These are phyloP conservation scores for Polyplosphaeria fusca DNA, from an alignment of 495 filamentous ascomycete species.

Conservation along the genomic window DNA sequence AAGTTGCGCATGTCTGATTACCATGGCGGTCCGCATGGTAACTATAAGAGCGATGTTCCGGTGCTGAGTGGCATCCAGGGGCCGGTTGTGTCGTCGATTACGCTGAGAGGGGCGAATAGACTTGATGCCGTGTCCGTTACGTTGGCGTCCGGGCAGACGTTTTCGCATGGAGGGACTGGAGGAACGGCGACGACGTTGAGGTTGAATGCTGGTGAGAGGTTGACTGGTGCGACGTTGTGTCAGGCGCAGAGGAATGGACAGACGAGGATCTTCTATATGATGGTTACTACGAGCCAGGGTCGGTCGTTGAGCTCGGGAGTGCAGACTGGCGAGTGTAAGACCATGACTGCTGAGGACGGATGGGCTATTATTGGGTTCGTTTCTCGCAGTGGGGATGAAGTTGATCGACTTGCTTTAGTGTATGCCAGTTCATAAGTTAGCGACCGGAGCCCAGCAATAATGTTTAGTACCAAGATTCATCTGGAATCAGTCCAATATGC, in stretches of 20 bases:
- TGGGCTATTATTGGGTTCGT: slow-evolving; percentile 58
- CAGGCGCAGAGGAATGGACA: slow-evolving; percentile 48
- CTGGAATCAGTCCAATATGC: too few relatives aligned
- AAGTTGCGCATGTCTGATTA: slow-evolving; percentile 48
- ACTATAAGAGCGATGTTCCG: slow-evolving; percentile 56
- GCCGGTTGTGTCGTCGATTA: slow-evolving; percentile 42
- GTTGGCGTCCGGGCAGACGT: slow-evolving; percentile 45
- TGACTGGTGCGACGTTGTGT: slow-evolving; percentile 53
- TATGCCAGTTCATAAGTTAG: slow-evolving; percentile 41
- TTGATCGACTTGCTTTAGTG: slow-evolving; percentile 59
- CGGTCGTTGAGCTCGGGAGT: slow-evolving; percentile 49
- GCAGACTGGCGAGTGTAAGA: slow-evolving; percentile 49
- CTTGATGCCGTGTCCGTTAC: slow-evolving; percentile 52
- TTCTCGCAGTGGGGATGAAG: slow-evolving; percentile 56
- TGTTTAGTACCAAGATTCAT: too few relatives aligned
- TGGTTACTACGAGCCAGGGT: slow-evolving; percentile 53
- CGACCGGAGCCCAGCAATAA: too few relatives aligned
- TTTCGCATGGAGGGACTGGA: slow-evolving; percentile 57
- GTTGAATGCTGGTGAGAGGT: slow-evolving; percentile 48
- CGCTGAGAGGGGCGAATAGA: slow-evolving; percentile 49
- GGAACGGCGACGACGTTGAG: slow-evolving; percentile 44
- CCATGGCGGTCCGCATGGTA: slow-evolving; percentile 53
- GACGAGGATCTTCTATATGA: slow-evolving; percentile 57
- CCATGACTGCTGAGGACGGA: slow-evolving; percentile 50
- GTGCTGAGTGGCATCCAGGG: slow-evolving; percentile 36